Base-by-base conservation (phyloP, 441 rosid genomes). In the Pelargonium citronellum region DNA sequence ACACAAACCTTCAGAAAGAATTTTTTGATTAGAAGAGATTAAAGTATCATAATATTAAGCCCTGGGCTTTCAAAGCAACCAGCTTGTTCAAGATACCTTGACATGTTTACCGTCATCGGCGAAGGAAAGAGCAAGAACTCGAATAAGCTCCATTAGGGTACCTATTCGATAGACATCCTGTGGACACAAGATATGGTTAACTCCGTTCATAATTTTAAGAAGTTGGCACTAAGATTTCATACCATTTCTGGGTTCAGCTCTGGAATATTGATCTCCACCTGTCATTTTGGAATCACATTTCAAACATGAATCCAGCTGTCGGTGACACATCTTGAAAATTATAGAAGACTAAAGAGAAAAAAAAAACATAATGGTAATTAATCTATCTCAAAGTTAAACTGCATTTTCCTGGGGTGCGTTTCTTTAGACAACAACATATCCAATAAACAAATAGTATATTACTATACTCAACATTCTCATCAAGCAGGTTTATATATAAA, bases 111-210 rank as follows among this genome's bases (percentile, higher is more conserved):
- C 99, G 79, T 94, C 99, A 73, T 91, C 95, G 47, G 97, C 91
- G 82, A 91, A 94, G 68, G 95, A 84, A 75, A 94, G 95, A 75
- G 96, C 93, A 75, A 94, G 77, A 74, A 73, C 78, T 67, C 96
- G 89, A 73, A 90, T 89, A 69, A 91, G 97, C 83, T 94, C 99
- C 92, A 88, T 87, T 78, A 94, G 81, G 20, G 96, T 91, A 72
- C 99, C 99, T 81, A 94, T 94, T 77, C 97, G 87, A 80, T 91
- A 94, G 77, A 94, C 97, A 79, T 93, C 98, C 98, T 91, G 92
- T 55, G 43, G 68, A 86, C 66, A 78, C 16, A 81, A 78, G 27
- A 82, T 13, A 66, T 66, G 63, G 75, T 78, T 49, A 77, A 67
- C 65, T 69, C 66, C 5, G 49, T 34, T 74, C 47, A 39, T 37